These are phyloP conservation scores for Botrytis sinoallii DNA, from an alignment of 2,329 filamentous ascomycete genomes.

Conservation along the genomic window DNA sequence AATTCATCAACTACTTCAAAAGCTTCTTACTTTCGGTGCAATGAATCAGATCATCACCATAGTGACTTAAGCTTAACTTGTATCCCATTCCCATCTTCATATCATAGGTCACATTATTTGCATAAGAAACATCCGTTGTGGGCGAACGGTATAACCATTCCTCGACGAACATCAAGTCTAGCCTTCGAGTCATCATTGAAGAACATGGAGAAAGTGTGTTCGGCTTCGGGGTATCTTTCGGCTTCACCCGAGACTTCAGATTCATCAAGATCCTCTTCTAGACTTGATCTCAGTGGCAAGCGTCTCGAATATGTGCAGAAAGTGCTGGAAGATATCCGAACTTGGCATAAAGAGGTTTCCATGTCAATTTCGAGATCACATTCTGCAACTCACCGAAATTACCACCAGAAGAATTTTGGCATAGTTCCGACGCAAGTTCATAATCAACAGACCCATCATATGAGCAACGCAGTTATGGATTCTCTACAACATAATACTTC, in stretches of 20 bases:
- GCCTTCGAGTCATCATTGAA: neutral
- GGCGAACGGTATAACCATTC: neutral
- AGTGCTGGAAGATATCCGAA: slow-evolving; percentile 15
- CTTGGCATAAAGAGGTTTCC: slow-evolving; percentile 15
- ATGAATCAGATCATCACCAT: neutral
- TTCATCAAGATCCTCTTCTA: neutral
- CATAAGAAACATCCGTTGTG: slow-evolving; percentile 2
- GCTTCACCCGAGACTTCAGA: neutral
- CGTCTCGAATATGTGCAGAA: slow-evolving; percentile 17
- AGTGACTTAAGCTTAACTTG: neutral
- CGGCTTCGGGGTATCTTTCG: too few species aligned
- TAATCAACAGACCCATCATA: neutral
- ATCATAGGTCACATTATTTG: slow-evolving; percentile 1
- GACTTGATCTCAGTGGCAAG: neutral
- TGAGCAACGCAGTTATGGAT: neutral
- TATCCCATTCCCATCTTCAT: neutral
- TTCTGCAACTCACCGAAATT: neutral
- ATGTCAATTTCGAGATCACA: slow-evolving; percentile 12
- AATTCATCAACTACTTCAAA: neutral
- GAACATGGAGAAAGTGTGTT: neutral
- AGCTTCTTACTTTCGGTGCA: neutral
- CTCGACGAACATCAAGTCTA: slow-evolving; percentile 13
- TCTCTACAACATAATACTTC: neutral
- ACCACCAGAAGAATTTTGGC: neutral
- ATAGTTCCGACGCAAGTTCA: neutral